phyloP scores from a whole-genome alignment of 1,139 yeast species.

The Magnusiomyces magnusii region DNA sequence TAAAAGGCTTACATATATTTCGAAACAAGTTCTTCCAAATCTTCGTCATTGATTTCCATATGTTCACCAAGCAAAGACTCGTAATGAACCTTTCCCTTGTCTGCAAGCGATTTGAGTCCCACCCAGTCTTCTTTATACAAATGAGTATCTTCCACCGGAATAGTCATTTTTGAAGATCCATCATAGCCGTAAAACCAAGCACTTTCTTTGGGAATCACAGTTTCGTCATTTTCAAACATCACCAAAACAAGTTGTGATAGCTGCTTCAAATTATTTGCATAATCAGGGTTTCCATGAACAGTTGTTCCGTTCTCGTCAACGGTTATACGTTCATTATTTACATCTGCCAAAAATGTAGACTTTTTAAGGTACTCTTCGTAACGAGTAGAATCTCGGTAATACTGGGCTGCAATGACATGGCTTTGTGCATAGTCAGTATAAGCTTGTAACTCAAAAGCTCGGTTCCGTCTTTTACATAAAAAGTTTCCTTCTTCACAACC shows the following conservation, averaged over 20 bases:
- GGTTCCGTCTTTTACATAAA: constrained; percentile 53
- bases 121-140: constrained; percentile 48
- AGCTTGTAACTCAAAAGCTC: constrained; percentile 49
- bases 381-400: constrained; percentile 47
- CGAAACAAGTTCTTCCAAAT: constrained; percentile 37
- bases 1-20: constrained; percentile 27
- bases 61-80: constrained; percentile 52
- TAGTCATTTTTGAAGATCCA: constrained; percentile 35
- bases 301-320: not conserved
- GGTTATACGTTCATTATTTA: constrained; percentile 53
- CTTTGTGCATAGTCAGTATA: constrained; percentile 55
- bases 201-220: constrained; percentile 65
- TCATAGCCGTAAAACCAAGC: constrained; percentile 57
- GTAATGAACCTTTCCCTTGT: constrained; percentile 42
- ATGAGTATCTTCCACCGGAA: constrained; percentile 45
- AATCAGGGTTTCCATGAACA: constrained; percentile 32
- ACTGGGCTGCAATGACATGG: constrained; percentile 63
- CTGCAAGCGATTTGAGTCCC: constrained; percentile 48
- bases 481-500: constrained; percentile 51
- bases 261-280: constrained; percentile 38
- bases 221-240: constrained; percentile 52
- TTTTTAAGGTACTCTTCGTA: constrained; percentile 43
- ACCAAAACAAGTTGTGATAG: constrained; percentile 53
- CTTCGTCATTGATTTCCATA: constrained; percentile 52
- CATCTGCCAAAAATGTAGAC: constrained; percentile 51